These are phyloP conservation scores for Suhomyces faveliae DNA, from an alignment of 805 yeast genomes.

Conservation along the genomic window DNA sequence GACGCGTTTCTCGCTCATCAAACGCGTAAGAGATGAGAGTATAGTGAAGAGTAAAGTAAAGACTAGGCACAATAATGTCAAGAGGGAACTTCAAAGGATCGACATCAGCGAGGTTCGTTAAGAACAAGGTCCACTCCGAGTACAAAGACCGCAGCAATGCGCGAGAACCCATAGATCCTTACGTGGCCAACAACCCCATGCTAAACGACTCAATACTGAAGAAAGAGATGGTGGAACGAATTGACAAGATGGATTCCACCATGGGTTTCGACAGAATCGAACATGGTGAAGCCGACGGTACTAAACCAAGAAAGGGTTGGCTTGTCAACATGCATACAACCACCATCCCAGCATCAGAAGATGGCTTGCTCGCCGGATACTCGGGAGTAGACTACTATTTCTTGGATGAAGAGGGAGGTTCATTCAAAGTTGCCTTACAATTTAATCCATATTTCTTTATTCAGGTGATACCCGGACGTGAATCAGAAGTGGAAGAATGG, in stretches of 20 bases:
- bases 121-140: conserved; percentile 29
- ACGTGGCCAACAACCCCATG: conserved; percentile 34
- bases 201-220: conserved; percentile 40
- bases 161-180: conserved; percentile 13
- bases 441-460: conserved; percentile 87
- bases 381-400: conserved; percentile 95
- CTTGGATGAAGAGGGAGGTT: conserved; percentile 94
- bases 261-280: conserved; percentile 89
- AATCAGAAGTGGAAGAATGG: conserved; percentile 83
- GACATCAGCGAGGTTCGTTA: conserved; percentile 52
- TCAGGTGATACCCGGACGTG: conserved; percentile 57
- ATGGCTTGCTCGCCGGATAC: conserved; percentile 51
- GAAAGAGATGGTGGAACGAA: conserved; percentile 53
- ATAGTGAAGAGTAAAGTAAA: neutral
- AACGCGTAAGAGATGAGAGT: neutral
- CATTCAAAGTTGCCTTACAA: conserved; percentile 79
- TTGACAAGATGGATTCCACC: conserved; percentile 67
- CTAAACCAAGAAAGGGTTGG: conserved; percentile 74
- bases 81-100: conserved; percentile 38
- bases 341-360: conserved; percentile 57
- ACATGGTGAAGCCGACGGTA: conserved; percentile 58
- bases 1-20: neutral
- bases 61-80: conserved; percentile 2
- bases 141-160: conserved; percentile 13
- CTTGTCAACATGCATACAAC: conserved; percentile 91